Percentiles rank a stretch among this genome's conserved stretches.
phyloP scores from a whole-genome alignment of 805 yeast genomes.

The Scheffersomyces ergatensis region DNA sequence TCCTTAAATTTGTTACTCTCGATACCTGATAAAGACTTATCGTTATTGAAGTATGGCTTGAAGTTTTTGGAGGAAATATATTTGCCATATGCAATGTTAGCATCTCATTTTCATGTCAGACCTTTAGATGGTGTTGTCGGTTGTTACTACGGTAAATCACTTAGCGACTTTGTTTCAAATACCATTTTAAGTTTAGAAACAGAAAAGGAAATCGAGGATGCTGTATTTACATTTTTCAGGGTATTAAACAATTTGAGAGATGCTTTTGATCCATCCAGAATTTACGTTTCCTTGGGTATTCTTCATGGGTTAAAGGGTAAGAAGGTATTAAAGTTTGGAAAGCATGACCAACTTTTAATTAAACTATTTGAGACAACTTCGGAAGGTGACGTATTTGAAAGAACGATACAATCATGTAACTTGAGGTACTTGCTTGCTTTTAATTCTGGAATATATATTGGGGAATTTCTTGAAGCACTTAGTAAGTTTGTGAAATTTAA shows the following conservation, averaged over 20 bases:
- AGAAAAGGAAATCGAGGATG: conserved; percentile 19
- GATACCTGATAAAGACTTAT: conserved; percentile 45
- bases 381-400: conserved; percentile 56
- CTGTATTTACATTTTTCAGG: conserved; percentile 31
- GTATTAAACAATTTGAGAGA: conserved; percentile 48
- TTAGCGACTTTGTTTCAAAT: conserved; percentile 44
- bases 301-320: conserved; percentile 44
- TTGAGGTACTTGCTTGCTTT: conserved; percentile 44
- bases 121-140: conserved; percentile 17
- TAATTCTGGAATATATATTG: conserved; percentile 15
- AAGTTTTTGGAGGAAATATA: conserved; percentile 46
- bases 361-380: conserved; percentile 31
- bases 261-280: conserved; percentile 68
- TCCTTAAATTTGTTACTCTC: conserved; percentile 54
- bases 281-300: conserved; percentile 58
- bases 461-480: conserved; percentile 24
- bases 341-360: conserved; percentile 21
- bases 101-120: conserved; percentile 55
- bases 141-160: conserved; percentile 59
- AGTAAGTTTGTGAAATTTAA: conserved; percentile 40
- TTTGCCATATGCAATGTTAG: conserved; percentile 61
- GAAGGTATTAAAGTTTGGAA: conserved; percentile 21
- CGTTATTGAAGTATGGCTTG: conserved; percentile 30
- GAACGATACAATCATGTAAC: conserved; percentile 49
- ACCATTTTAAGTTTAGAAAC: conserved; percentile 27